Evolutionary conservation across 2,329 filamentous ascomycete genomes (phyloP).

Genomic region (Calycina herbarum): DNA sequence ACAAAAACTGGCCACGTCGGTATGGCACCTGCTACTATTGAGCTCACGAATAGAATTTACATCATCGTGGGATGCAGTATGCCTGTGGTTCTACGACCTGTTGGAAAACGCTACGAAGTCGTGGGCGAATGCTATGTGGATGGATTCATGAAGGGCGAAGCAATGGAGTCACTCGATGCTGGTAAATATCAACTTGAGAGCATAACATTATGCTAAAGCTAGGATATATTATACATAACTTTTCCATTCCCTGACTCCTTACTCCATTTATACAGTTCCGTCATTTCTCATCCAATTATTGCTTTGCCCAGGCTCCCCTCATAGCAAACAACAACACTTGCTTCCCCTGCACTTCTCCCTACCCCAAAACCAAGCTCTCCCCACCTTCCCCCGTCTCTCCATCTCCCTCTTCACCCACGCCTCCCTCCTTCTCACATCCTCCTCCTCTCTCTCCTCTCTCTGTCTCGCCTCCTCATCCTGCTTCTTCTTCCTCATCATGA

Average conservation of each 20-base stretch:
- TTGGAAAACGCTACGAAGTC: conserved; percentile 14
- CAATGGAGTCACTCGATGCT: conserved; percentile 14
- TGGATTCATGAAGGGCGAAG: conserved; percentile 22
- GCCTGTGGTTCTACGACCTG: conserved; percentile 18
- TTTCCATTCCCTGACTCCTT: background rate
- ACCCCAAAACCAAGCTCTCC: background rate
- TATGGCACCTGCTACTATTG: conserved; percentile 10
- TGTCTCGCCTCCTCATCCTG: background rate
- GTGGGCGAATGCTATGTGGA: conserved; percentile 21
- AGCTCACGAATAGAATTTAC: conserved; percentile 14
- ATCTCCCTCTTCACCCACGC: background rate
- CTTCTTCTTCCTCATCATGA: background rate
- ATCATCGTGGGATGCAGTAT: conserved; percentile 17
- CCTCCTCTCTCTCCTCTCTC: background rate
- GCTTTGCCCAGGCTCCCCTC: background rate
- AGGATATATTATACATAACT: background rate
- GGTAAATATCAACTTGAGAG: conserved; percentile 4
- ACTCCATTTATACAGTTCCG: background rate
- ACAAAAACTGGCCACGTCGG: conserved; percentile 11
- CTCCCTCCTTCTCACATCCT: background rate
- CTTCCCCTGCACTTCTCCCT: background rate
- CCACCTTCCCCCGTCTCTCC: background rate
- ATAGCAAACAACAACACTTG: background rate
- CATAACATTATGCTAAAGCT: background rate
- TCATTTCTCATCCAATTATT: background rate